Conservation (phyloP, 164 flowering plant species). For the Vitis riparia region DNA sequence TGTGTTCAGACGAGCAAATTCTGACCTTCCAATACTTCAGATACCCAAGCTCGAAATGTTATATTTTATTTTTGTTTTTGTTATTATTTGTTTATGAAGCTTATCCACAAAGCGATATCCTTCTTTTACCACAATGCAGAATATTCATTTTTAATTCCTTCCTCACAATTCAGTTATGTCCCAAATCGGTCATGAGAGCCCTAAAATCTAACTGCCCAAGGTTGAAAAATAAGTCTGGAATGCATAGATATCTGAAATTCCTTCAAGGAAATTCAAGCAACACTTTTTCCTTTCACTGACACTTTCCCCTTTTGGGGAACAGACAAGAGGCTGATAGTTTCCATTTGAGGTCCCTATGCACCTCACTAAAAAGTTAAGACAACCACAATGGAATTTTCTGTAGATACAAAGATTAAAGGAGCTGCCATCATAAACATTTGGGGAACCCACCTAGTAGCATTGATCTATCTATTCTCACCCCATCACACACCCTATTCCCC, state of each 20-base stretch:
- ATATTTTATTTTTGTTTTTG: too few relatives aligned
- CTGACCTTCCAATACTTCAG: too few relatives aligned
- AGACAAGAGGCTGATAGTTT: background rate
- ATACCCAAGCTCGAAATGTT: too few relatives aligned
- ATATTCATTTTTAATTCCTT: too few relatives aligned
- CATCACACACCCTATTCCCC: background rate
- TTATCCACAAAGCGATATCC: too few relatives aligned
- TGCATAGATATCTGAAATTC: too few relatives aligned
- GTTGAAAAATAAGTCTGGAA: background rate
- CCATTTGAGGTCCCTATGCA: background rate
- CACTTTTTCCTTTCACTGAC: background rate
- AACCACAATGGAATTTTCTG: background rate
- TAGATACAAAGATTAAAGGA: background rate
- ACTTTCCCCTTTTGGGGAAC: too few relatives aligned
- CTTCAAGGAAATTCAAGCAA: too few relatives aligned
- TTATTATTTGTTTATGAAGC: too few relatives aligned
- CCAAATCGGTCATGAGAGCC: background rate
- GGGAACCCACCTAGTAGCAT: background rate
- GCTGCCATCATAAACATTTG: background rate
- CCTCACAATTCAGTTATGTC: background rate
- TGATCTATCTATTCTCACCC: too few relatives aligned
- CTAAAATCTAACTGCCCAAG: background rate
- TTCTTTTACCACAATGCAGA: too few relatives aligned
- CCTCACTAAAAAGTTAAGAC: background rate
- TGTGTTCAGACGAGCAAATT: too few relatives aligned